Conservation (phyloP, 495 filamentous ascomycete genomes). For the Lasiosphaeria hispida region DNA sequence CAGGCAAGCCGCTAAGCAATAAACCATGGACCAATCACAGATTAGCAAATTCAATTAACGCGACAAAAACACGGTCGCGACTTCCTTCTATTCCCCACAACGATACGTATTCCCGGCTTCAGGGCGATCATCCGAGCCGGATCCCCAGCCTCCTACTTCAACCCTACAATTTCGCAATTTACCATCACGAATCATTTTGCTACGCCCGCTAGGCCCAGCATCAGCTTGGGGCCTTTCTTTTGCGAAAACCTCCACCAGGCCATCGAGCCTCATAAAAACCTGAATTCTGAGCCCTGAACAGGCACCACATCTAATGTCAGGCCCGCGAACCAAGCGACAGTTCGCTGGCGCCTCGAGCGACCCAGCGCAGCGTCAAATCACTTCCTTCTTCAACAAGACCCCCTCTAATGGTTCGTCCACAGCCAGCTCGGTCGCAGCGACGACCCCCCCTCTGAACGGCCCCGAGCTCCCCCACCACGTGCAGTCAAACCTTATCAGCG, state of each 20-base stretch:
- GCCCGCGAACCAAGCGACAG: constrained; percentile 46
- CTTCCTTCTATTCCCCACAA: constrained; percentile 5
- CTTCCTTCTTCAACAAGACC: constrained; percentile 42
- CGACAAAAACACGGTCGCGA: constrained; percentile 27
- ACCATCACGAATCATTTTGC: neutral
- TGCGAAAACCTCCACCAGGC: neutral
- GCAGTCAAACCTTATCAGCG: constrained; percentile 75
- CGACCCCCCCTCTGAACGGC: constrained; percentile 37
- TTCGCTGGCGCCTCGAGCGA: constrained; percentile 52
- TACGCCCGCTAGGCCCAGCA: too few species aligned
- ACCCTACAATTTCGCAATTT: neutral
- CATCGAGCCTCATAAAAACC: neutral
- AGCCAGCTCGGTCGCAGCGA: neutral
- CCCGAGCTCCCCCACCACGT: constrained; percentile 59
- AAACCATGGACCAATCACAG: constrained; percentile 13
- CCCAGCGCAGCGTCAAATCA: constrained; percentile 48
- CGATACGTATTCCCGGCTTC: neutral
- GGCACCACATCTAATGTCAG: constrained; percentile 33
- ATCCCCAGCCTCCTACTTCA: neutral
- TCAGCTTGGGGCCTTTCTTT: too few species aligned
- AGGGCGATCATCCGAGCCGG: constrained; percentile 1
- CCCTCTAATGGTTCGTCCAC: constrained; percentile 11
- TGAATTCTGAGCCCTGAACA: neutral
- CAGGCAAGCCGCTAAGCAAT: neutral
- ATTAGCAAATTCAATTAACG: constrained; percentile 22